Percentiles rank a stretch among this genome's conserved stretches.
phyloP scores from a whole-genome alignment of 2,329 filamentous ascomycete genomes.

The Sporothrix pallida region DNA sequence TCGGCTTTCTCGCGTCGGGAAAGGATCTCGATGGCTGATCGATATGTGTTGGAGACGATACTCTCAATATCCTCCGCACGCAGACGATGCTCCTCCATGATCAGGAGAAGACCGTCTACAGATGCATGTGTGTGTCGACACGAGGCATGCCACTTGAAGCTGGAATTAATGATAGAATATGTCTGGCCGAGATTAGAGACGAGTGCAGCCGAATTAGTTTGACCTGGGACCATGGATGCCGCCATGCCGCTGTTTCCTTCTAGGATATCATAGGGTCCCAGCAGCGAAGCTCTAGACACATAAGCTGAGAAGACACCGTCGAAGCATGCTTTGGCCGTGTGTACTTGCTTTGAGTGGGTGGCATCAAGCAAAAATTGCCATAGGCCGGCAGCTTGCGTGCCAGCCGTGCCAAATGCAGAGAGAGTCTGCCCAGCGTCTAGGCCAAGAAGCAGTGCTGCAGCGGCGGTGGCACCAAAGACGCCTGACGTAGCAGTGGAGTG shows the following conservation, averaged over 20 bases:
- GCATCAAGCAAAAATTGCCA: conserved; percentile 30
- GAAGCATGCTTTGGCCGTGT: conserved; percentile 25
- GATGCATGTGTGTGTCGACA: conserved; percentile 25
- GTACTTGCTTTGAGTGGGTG: conserved; percentile 26
- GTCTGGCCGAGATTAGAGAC: not conserved
- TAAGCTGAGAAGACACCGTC: conserved; percentile 27
- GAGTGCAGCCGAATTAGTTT: not conserved
- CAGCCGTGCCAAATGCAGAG: conserved; percentile 23
- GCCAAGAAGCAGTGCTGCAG: conserved; percentile 2
- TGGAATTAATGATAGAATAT: conserved; percentile 16
- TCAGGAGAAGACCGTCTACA: not conserved
- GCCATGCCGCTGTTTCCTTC: conserved; percentile 21
- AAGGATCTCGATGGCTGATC: conserved; percentile 18
- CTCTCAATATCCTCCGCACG: conserved; percentile 1
- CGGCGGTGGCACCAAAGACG: conserved; percentile 24
- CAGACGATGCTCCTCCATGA: conserved; percentile 1
- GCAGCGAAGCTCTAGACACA: not conserved
- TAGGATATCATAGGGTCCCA: conserved; percentile 15
- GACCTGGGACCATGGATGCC: conserved; percentile 20
- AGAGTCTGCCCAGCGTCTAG: not conserved
- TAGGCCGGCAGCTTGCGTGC: conserved; percentile 26
- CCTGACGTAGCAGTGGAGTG: conserved; percentile 22
- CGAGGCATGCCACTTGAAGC: conserved; percentile 29
- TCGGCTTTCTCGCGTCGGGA: not conserved
- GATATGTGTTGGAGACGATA: conserved; percentile 1